A percentile compares a stretch with the other conserved stretches of the same genome.
Conservation (phyloP, 352 stramenopile genomes). For the Globisporangium nagaii region DNA sequence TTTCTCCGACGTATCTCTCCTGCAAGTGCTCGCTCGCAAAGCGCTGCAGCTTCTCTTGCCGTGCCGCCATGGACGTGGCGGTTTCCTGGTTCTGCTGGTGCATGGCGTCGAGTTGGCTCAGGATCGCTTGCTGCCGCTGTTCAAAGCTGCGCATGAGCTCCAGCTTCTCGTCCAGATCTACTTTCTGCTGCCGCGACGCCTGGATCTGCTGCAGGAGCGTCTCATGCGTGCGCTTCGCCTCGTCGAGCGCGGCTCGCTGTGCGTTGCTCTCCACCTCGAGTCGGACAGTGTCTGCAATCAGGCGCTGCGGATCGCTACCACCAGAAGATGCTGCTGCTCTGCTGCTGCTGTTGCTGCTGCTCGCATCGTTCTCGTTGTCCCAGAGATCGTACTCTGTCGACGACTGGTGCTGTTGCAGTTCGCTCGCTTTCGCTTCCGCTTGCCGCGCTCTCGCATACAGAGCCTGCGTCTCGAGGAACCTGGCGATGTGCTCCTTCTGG, state of each 20-base stretch:
- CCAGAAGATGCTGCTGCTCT: too few relatives aligned
- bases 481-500: conserved; percentile 34
- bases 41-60: conserved; percentile 16
- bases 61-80: conserved; percentile 12
- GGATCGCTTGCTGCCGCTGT: conserved; percentile 29
- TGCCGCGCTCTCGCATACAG: conserved; percentile 20
- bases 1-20: conserved; percentile 1
- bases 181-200: conserved; percentile 19
- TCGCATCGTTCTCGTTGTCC: neutral
- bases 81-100: conserved; percentile 23
- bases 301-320: neutral
- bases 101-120: conserved; percentile 24
- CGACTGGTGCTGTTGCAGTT: neutral
- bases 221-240: conserved; percentile 10
- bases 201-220: conserved; percentile 17
- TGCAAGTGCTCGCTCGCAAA: conserved; percentile 9
- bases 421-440: conserved; percentile 7
- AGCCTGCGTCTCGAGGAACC: conserved; percentile 28
- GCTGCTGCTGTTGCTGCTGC: neutral
- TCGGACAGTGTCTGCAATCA: conserved; percentile 15
- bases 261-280: conserved; percentile 27
- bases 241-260: conserved; percentile 15
- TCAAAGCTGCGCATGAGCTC: conserved; percentile 38
- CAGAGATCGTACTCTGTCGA: conserved; percentile 14
- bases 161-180: conserved; percentile 32